Conservation (phyloP, 2,329 filamentous ascomycete genomes). For the Diplodia sapinea region DNA sequence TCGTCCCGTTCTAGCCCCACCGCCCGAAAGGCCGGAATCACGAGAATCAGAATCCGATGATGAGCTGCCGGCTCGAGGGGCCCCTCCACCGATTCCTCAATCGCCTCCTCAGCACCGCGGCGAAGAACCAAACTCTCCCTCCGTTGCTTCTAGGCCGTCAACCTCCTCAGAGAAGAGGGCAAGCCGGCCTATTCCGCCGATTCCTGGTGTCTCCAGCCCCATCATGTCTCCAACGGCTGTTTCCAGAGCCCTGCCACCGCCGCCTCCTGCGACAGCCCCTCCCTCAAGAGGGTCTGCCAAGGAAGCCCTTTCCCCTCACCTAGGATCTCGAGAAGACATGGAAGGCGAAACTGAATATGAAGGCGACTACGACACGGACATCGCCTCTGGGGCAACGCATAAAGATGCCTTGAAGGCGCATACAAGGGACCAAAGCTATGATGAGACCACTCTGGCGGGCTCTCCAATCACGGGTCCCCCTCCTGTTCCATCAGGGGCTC, state of each 20-base stretch:
- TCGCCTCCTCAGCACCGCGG: conserved; percentile 38
- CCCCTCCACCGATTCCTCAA: conserved; percentile 43
- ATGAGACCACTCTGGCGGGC: conserved; percentile 65
- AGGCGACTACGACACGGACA: conserved; percentile 97
- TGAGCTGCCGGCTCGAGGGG: conserved; percentile 42
- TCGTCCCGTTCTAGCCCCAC: conserved; percentile 65
- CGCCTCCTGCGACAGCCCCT: conserved; percentile 50
- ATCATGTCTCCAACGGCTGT: conserved; percentile 41
- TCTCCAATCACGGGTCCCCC: conserved; percentile 46
- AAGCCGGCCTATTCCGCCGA: conserved; percentile 57
- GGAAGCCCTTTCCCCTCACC: conserved; percentile 40
- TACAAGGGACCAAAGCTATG: conserved; percentile 75
- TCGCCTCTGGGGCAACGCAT: conserved; percentile 89
- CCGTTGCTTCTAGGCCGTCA: conserved; percentile 36
- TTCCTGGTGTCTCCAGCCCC: conserved; percentile 57
- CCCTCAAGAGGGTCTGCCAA: conserved; percentile 46
- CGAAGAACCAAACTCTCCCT: conserved; percentile 10
- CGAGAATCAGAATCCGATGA: conserved; percentile 89
- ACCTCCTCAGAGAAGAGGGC: conserved; percentile 43
- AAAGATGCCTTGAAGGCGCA: conserved; percentile 91
- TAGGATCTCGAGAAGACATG: conserved; percentile 63
- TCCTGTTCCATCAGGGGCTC: conserved; percentile 40
- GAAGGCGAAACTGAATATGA: conserved; percentile 93
- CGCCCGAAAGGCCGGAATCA: conserved; percentile 57
- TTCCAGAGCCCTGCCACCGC: conserved; percentile 55